Conservation (phyloP, 192 early-diverging fungal species). For the Oehlia diaphana region DNA sequence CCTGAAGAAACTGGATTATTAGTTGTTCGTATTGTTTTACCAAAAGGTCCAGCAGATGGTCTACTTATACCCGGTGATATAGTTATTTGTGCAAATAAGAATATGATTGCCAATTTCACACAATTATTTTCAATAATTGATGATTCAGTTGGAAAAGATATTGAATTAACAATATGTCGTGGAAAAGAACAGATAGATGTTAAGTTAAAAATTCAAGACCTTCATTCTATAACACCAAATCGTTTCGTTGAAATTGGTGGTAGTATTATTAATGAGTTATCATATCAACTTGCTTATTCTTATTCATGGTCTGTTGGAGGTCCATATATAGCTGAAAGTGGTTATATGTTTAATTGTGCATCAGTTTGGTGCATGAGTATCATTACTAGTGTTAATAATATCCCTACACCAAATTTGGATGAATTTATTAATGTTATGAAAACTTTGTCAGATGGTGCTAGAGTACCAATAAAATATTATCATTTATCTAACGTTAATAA, state of each 20-base stretch:
- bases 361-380: constrained; percentile 68
- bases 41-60: constrained; percentile 65
- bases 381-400: constrained; percentile 65
- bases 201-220: constrained; percentile 57
- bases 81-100: constrained; percentile 61
- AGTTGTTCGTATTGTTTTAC: constrained; percentile 59
- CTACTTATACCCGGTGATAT: constrained; percentile 72
- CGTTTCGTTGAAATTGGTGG: constrained; percentile 86
- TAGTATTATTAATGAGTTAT: constrained; percentile 70
- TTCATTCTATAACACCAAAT: constrained; percentile 79
- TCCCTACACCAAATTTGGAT: constrained; percentile 67
- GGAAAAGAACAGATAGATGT: constrained; percentile 51
- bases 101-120: constrained; percentile 72
- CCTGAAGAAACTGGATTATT: constrained; percentile 75
- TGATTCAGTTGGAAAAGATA: constrained; percentile 49
- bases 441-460: constrained; percentile 59
- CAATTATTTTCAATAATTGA: constrained; percentile 65
- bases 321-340: constrained; percentile 74
- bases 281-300: constrained; percentile 72
- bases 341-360: constrained; percentile 67
- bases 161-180: constrained; percentile 59
- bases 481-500: constrained; percentile 78
- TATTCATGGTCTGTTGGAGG: constrained; percentile 73
- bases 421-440: constrained; percentile 65
- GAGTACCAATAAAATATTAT: constrained; percentile 67